phyloP scores from a whole-genome alignment of 2,329 filamentous ascomycete genomes.

The Diaporthe amygdali region DNA sequence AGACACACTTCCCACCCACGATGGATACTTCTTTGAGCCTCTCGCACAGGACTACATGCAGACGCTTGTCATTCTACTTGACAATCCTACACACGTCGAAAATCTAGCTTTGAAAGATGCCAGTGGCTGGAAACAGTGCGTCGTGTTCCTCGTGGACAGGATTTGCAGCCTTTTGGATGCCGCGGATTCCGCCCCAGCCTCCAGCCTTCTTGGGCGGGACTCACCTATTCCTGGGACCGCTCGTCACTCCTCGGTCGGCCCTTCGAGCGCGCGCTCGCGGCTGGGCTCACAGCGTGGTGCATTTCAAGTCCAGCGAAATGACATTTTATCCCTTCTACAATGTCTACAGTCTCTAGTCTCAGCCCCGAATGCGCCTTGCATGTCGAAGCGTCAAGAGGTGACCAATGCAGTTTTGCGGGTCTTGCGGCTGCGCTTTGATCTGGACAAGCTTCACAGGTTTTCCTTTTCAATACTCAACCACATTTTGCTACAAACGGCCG shows the following conservation, averaged over 20 bases:
- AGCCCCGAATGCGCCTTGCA: conserved; percentile 71
- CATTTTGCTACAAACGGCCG: conserved; percentile 68
- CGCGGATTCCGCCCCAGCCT: conserved; percentile 32
- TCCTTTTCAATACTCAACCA: conserved; percentile 79
- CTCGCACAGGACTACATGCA: conserved; percentile 81
- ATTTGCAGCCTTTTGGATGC: conserved; percentile 59
- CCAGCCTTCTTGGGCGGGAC: conserved; percentile 30
- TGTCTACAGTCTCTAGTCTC: conserved; percentile 70
- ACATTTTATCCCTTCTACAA: conserved; percentile 63
- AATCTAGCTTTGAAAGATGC: conserved; percentile 65
- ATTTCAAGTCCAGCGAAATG: conserved; percentile 37
- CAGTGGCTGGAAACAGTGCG: conserved; percentile 68
- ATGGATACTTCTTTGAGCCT: conserved; percentile 69
- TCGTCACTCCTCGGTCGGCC: conserved; percentile 12
- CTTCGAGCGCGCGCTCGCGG: conserved; percentile 21
- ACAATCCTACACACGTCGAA: conserved; percentile 79
- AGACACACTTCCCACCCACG: conserved; percentile 69
- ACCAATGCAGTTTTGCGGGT: conserved; percentile 63
- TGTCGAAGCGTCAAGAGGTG: conserved; percentile 60
- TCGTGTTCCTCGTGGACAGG: conserved; percentile 73
- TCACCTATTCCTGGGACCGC: conserved; percentile 23
- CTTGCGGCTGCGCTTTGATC: conserved; percentile 48
- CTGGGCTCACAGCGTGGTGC: conserved; percentile 29
- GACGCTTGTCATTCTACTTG: conserved; percentile 72
- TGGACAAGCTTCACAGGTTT: conserved; percentile 64